Percentiles rank a stretch among this genome's conserved stretches.
Conservation (phyloP, 169 alveolate genomes). For the Plasmodium adleri region DNA sequence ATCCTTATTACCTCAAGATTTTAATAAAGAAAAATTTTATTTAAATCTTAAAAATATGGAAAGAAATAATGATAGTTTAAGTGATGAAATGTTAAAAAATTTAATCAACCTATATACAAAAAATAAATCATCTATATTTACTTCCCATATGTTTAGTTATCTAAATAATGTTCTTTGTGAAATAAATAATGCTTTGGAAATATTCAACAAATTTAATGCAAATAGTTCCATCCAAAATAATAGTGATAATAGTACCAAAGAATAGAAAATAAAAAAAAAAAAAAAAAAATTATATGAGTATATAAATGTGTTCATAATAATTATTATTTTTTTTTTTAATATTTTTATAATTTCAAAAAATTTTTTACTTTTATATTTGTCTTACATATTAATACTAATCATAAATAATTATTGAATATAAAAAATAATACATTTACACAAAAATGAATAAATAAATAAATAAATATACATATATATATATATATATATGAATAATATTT, state of each 20-base stretch:
- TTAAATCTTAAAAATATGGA: slow-evolving; percentile 16
- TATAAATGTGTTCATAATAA: neutral
- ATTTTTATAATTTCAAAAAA: too few species aligned
- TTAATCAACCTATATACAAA: slow-evolving; percentile 61
- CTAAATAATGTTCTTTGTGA: slow-evolving; percentile 67
- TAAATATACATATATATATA: neutral
- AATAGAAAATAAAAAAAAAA: neutral
- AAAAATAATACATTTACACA: neutral
- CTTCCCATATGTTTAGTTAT: slow-evolving; percentile 69
- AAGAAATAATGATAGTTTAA: slow-evolving; percentile 30
- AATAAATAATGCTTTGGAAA: slow-evolving; percentile 62
- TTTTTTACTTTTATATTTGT: too few species aligned
- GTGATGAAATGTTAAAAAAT: slow-evolving; percentile 72
- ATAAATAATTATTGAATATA: too few species aligned
- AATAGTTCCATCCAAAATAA: slow-evolving; percentile 35
- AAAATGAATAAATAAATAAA: too few species aligned
- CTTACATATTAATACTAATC: too few species aligned
- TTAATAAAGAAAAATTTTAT: too few species aligned
- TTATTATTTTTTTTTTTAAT: neutral
- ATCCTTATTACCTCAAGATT: too few species aligned
- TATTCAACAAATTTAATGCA: slow-evolving; percentile 52
- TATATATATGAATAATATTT: neutral
- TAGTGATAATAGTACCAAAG: slow-evolving; percentile 9
- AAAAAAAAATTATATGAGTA: neutral
- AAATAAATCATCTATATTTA: slow-evolving; percentile 69